Evolutionary conservation across 2,329 filamentous ascomycete species (phyloP).

Genomic region (Amesomyces nigricolor): DNA sequence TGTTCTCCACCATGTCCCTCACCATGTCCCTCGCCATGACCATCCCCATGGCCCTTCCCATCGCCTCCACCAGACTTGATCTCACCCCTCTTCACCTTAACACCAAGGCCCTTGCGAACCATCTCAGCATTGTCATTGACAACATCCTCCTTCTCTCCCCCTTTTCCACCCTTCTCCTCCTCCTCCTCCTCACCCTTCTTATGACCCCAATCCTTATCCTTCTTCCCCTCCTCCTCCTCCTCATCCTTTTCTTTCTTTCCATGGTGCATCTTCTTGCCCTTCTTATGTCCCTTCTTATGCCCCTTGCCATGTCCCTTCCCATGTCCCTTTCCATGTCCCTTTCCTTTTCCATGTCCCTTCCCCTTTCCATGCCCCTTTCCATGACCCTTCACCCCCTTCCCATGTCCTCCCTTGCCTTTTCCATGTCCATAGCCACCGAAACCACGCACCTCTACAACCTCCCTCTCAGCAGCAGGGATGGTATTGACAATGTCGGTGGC

Average conservation of each 20-base stretch:
- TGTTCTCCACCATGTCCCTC: not conserved
- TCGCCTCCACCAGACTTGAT: not conserved
- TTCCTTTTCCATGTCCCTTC: not conserved
- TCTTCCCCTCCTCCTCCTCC: constrained; percentile 1
- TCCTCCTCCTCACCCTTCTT: constrained; percentile 1
- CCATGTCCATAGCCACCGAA: not conserved
- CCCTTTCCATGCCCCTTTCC: not conserved
- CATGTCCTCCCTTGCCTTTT: not conserved
- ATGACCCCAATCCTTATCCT: not conserved
- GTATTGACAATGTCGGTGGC: no score
- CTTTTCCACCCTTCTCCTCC: not conserved
- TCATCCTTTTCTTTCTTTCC: not conserved
- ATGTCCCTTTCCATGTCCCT: not conserved
- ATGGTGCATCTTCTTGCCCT: not conserved
- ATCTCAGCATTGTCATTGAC: no score
- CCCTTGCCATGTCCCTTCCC: not conserved
- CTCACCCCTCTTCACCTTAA: not conserved
- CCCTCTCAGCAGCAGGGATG: no score
- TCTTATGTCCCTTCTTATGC: not conserved
- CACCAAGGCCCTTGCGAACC: no score
- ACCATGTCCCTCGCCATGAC: not conserved
- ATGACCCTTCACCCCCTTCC: not conserved
- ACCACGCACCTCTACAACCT: no score
- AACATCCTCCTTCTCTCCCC: no score
- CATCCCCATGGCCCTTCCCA: not conserved